Base-by-base conservation (phyloP, 1,139 yeast species). In the Suhomyces guaymorum region DNA sequence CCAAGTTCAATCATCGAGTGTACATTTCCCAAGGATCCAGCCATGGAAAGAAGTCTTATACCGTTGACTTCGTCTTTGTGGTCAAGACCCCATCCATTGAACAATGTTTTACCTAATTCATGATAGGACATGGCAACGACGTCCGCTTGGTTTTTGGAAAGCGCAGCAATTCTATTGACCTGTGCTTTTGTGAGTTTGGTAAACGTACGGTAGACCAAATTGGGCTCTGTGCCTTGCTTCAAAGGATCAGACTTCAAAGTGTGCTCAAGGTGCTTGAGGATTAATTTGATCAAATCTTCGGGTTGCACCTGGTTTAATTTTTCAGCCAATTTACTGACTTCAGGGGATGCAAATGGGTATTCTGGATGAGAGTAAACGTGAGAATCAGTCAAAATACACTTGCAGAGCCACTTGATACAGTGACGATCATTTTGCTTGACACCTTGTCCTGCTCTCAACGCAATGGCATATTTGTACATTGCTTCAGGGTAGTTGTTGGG, bases 1-100 rank as follows among this genome's bases (percentile, higher is more conserved):
- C 94, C 95, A 26, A 88, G 77, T 43, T 79, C 79, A 14, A 79
- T 65, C 80, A 84, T 77, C 0, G 90, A 82, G 43, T 80, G 83
- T 1, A 75, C 69, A 49, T 80, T 79, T 2, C 94, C 95, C 58
- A 82, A 61, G 11, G 80, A 66, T 1, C 82, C 92, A 3, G 90
- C 81, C 51, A 79, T 70, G 43, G 82, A 82, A 32, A 83, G 63
- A 43, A 78, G 75, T 41, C 67, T 67, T 25, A 85, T 62, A 0
- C 88, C 94, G 47, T 68, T 63, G 9, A 54, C 46, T 48, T 82
- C 88, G 48, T 82, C 80, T 41, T 68, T 66, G 7, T 60, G 63
- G 10, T 60, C 60, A n/a, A 61, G 30, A 1, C 89, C 89, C 75
- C 76, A 71, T 3, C 86, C 88, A 48, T 74, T 71, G 32, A 77